Evolutionary conservation across 2,329 filamentous ascomycete species (phyloP), one percentile per base, ranked within the genome.

Genomic region (Venturiaceae sp.): DNA sequence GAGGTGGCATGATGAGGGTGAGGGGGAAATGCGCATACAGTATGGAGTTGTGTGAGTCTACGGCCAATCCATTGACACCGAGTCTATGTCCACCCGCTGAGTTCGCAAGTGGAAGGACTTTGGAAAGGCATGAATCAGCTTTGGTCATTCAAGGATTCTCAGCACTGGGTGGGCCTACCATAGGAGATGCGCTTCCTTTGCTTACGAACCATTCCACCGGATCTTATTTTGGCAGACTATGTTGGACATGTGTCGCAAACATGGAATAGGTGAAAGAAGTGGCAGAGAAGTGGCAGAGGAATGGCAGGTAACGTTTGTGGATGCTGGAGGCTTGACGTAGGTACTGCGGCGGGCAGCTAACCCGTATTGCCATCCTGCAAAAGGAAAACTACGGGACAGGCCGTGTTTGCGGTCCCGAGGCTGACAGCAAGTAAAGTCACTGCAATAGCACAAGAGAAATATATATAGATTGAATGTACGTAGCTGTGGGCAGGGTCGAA

Each of bases 61-160:
- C 86, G 56, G 90, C 90, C 61, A 99, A 83, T 62, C 92, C 92
- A 79, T 97, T 96, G 66, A 99, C 90, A 63, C 94, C 94, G 59
- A 97, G 84, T 66, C 92, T 82, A 77, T 99, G 94, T 60, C 92
- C 92, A 64, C 90, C 90, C 19, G 84, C 81, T 60, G 83, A 84
- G 72, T 87, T 85, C 62, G 85, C 83, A 66, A 88, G 83, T 67
- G 86, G 86, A 64, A 90, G 80, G 73, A 90, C 85, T 87, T 67
- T 61, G 16, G 8, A n/a, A 13, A 13, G 19, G 13, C 37, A 21
- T 44, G 52, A 50, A 50, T 50, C 23, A 50, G 44, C 44, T 50
- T 26, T 28, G 44, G 44, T 50, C 13, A 16, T 30, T 50, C 44
- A 26, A 50, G 23, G 44, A n/a, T 30, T 30, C 44, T 30, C 3